These are phyloP conservation scores for Diaporthe sp. DNA, from an alignment of 2,329 filamentous ascomycete species.

Conservation along the genomic window DNA sequence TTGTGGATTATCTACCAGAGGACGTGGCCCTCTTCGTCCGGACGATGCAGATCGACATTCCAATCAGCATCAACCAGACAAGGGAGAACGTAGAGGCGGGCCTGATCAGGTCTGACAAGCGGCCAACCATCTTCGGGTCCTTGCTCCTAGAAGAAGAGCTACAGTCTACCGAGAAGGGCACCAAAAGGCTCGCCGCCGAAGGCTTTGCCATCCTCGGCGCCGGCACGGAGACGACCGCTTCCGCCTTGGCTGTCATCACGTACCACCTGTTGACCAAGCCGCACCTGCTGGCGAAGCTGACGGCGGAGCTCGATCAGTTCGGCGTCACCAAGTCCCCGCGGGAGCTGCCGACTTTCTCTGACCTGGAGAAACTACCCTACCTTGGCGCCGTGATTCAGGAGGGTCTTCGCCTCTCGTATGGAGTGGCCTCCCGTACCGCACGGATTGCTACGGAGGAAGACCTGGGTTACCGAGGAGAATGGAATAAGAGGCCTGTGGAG, in stretches of 20 bases:
- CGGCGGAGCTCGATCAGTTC: slow-evolving; percentile 55
- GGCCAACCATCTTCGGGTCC: slow-evolving; percentile 50
- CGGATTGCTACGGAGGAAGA: slow-evolving; percentile 42
- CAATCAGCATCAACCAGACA: slow-evolving; percentile 53
- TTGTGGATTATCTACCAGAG: slow-evolving; percentile 35
- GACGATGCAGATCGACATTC: slow-evolving; percentile 55
- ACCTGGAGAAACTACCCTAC: slow-evolving; percentile 37
- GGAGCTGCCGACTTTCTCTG: slow-evolving; percentile 11
- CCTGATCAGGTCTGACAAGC: slow-evolving; percentile 47
- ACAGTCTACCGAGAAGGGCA: slow-evolving; percentile 48
- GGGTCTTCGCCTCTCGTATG: slow-evolving; percentile 37
- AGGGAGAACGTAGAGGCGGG: slow-evolving; percentile 43
- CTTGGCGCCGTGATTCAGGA: slow-evolving; percentile 37
- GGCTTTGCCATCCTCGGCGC: slow-evolving; percentile 49
- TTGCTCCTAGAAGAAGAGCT: slow-evolving; percentile 47
- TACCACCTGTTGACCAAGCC: slow-evolving; percentile 42
- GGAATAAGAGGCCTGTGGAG: slow-evolving; percentile 38
- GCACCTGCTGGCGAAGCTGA: slow-evolving; percentile 19
- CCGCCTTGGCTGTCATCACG: slow-evolving; percentile 42
- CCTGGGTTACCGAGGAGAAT: slow-evolving; percentile 39
- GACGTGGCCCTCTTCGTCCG: slow-evolving; percentile 16
- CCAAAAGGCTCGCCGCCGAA: slow-evolving; percentile 49
- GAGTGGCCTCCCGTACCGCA: slow-evolving; percentile 39
- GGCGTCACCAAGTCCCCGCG: slow-evolving; percentile 43
- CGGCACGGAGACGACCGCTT: slow-evolving; percentile 43